Base-by-base conservation (phyloP, 345 rosid species). In the Moricandia arvensis region DNA sequence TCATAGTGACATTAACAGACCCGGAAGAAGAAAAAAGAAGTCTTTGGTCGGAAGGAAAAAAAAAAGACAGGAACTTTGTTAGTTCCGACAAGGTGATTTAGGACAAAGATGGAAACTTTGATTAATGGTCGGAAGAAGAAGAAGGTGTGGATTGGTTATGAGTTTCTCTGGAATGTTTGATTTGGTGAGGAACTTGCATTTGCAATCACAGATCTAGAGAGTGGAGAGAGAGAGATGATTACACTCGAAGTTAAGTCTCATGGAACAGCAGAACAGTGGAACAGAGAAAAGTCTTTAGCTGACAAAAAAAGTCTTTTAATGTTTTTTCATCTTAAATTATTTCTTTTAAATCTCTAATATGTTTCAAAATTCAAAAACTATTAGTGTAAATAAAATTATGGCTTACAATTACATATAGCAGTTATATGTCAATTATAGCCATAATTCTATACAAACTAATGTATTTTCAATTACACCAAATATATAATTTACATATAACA, bases 11-110 rank as follows among this genome's bases (percentile, higher is more conserved):
- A 63, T 29, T 57, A 13, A 61, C 27, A 8, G 55, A 49, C 26
- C 33, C 45, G 41, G 66, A 70, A 6, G 57, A 58, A 30, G 64
- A 47, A 55, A 38, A 17, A 21, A 16, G 57, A 18, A 54, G 35
- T 58, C 38, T 12, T 59, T 55, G 61, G 16, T 75, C 13, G 26
- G 38, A 24, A 74, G 45, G 51, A 4, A n/a, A 65, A 24, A 15
- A 66, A 45, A 75, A 37, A 69, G 69, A 69, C 79, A 37, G 58
- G 79, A 75, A 12, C 79, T 76, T 21, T 67, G 53, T 1, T 37
- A 33, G 26, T 75, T 4, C 47, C 13, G 74, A 68, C 64, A 62
- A 18, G 9, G 18, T 30, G 71, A 11, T 11, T 70, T 63, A 43
- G 72, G 76, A 66, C 68, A 72, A 59, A 77, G 58, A 37, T 71